Evolutionary conservation across 495 filamentous ascomycete species (phyloP), one percentile per base, ranked within the genome.

Genomic region (Aspergillus egyptiacus): DNA sequence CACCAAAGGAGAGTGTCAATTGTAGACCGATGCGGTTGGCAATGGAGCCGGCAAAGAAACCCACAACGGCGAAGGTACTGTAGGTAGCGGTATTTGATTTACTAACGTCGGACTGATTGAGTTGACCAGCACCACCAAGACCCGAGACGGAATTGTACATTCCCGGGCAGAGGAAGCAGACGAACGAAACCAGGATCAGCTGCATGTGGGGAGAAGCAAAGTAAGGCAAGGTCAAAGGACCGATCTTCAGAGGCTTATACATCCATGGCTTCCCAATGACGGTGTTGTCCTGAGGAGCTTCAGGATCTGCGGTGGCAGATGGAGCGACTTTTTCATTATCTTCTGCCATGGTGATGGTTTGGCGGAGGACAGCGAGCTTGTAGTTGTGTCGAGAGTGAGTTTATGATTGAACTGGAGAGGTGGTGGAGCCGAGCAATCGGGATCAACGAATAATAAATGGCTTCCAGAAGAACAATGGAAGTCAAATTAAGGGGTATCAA

Each of bases 161-260:
- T 62, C 87, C 88, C 5, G 89, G 89, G 60, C 89, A 94, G 50
- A 95, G 70, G 76, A 95, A 95, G 67, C 89, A 95, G 45, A 93
- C 87, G 54, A 91, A 77, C 15, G 87, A 80, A 34, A 91, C 84
- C 68, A 94, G 71, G 23, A 86, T 50, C 32, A 91, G 71, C 65
- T 91, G 87, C 28, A 78, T 64, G 55, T 82, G 79, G 3, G 87
- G 87, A 20, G 85, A 89, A 41, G 87, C 86, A 69, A 83, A 90
- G 75, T 80, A 89, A 5, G 79, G 77, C 5, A 84, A 46, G 53
- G 75, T 76, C 59, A 59, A 74, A 14, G 62, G 62, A 34, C 76
- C 77, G 41, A 87, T 41, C 37, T 66, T 77, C 37, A 82, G 48
- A 31, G 77, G 77, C 60, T 79, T 81, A 72, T 89, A 88, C 71